Base-by-base conservation (phyloP, 2,329 filamentous ascomycete genomes). In the Trichoderma citrinoviride region DNA sequence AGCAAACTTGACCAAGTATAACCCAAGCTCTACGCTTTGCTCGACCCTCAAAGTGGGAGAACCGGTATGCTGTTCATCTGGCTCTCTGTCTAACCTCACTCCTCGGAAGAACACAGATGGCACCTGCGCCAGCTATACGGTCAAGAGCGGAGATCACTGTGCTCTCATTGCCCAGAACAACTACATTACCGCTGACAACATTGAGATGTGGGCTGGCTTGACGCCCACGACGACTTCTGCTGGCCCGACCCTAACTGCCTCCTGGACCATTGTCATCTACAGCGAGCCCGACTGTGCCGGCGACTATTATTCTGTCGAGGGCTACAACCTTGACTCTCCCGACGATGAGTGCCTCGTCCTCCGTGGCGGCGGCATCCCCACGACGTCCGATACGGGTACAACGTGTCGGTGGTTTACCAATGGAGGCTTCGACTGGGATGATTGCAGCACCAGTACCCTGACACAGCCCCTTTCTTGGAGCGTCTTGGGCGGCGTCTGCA, bases 11-110 rank as follows among this genome's bases (percentile, higher is more conserved):
- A 71, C 66, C 0, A 69, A 70, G 54, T 72, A 72, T 61, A 74
- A 77, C 66, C 64, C 69, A 5, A 61, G 25, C 3, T 25, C 62
- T 0, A 62, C 64, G 21, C 64, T 76, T 1, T 78, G 74, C 60
- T 53, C 69, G 5, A 70, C 61, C 0, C 68, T 81, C 7, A 25
- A 25, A 3, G 67, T 70, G 0, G 68, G 67, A 5, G 67, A 76
- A 67, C 68, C 65, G 27, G 74, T 75, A 1, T 77, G 75, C 67
- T 77, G 75, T 66, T 70, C 69, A 5, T 17, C 56, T 3, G 75
- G 76, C 2, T 65, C 56, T 0, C 63, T 76, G 6, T 73, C 75
- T 0, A 70, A 74, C 52, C 62, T 72, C 29, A 56, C 53, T 12
- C 75, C 75, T 1, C 67, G 74, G 66, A 69, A 70, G 5, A 67